Evolutionary conservation across 495 filamentous ascomycete genomes (phyloP), one percentile per base, ranked within the genome.

Genomic region (Chlorociboria aeruginascens): DNA sequence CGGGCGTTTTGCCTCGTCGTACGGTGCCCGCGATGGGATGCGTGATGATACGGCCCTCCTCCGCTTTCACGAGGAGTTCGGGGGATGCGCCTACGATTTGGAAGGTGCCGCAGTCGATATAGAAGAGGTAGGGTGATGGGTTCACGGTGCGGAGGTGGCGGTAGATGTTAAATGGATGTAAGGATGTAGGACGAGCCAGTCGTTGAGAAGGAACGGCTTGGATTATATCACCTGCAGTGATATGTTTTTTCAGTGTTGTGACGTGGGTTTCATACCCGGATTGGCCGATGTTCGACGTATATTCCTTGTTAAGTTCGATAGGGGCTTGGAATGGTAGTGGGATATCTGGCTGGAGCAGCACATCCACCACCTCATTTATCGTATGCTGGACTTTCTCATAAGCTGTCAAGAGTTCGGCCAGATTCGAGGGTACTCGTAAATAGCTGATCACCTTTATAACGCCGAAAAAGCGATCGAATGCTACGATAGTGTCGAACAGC

Each of bases 161-260:
- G 76, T 97, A 98, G 64, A 98, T 89, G 71, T 98, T 98, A 73
- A 94, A 98, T 0, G 92, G 89, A 62, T 97, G 92, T 17, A 98
- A 73, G 34, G 76, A 75, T 10, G 92, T 98, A 16, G 89, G 86
- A 11, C 92, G 77, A 0, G 89, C 83, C 59, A 96, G 81, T 37
- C 92, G 80, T 66, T 98, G 92, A 28, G 88, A 95, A 1, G 92
- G 92, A 2, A 97, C 92, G 0, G 88, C 85, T 63, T 98, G 92
- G 69, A 98, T 96, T 61, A 98, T 96, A 69, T 95, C 86, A 42
- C 92, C 92, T 40, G 77, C 75, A 54, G 73, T 70, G 55, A 98
- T 97, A 69, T 96, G 90, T 56, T 83, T 66, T 66, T 95, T 95
- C 46, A 98, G 68, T 7, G 60, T 67, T 2, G 69, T 78, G 46